Conservation (phyloP, 768 basidiomycete genomes). For the Mycena capillaripes region DNA sequence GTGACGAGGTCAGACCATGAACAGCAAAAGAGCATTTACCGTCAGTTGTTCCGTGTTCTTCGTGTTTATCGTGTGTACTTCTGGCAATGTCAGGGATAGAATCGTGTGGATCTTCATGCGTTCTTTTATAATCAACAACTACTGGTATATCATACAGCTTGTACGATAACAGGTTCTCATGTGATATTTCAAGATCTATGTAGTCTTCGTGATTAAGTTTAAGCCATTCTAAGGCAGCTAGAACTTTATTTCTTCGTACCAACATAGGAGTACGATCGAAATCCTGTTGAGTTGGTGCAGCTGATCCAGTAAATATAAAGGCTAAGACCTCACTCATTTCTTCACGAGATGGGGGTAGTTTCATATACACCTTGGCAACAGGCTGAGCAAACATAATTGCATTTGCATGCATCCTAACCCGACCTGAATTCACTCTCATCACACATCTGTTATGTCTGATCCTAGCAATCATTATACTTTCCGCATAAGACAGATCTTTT, state of each 20-base stretch:
- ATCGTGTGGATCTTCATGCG: background rate
- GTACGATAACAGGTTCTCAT: background rate
- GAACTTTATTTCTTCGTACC: background rate
- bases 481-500: background rate
- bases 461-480: background rate
- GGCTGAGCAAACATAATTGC: slow-evolving; percentile 43
- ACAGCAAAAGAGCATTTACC: background rate
- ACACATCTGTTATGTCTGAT: slow-evolving; percentile 3
- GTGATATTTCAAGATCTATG: slow-evolving; percentile 39
- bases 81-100: background rate
- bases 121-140: background rate
- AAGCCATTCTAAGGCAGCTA: background rate
- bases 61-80: background rate
- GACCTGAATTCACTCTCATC: background rate
- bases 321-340: slow-evolving; percentile 42
- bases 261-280: slow-evolving; percentile 10
- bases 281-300: slow-evolving; percentile 31
- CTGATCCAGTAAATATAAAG: slow-evolving; percentile 32
- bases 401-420: slow-evolving; percentile 42
- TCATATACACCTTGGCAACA: slow-evolving; percentile 19
- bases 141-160: background rate
- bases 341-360: background rate
- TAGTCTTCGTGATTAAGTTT: background rate
- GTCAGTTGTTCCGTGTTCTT: background rate
- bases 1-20: background rate